Percentiles rank a stretch among this genome's conserved stretches.
These are phyloP conservation scores for Aspergillus ruber DNA, from an alignment of 2,329 filamentous ascomycete species.

Conservation along the genomic window DNA sequence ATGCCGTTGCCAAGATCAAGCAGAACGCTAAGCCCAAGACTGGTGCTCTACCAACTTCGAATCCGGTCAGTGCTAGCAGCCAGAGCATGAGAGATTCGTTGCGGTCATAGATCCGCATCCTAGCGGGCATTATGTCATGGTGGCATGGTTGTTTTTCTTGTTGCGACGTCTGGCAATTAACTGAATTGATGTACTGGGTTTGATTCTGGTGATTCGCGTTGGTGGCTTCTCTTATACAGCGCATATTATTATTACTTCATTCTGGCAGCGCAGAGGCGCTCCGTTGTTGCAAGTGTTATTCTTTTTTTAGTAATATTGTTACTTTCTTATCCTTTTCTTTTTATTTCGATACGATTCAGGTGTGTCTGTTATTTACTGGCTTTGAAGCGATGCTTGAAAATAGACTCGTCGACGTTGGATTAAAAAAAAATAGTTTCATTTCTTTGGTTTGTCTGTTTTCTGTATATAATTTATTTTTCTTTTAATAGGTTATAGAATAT, in stretches of 20 bases:
- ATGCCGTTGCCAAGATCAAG: constrained; percentile 77
- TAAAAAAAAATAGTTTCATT: constrained; percentile 6
- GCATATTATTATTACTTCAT: background rate
- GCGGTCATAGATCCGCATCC: constrained; percentile 52
- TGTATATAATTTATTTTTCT: constrained; percentile 3
- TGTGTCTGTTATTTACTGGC: background rate
- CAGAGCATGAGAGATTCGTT: constrained; percentile 83
- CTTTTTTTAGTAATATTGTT: background rate
- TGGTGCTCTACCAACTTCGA: constrained; percentile 59
- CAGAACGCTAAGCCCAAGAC: constrained; percentile 63
- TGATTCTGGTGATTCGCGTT: too few relatives aligned
- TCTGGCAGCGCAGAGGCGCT: too few relatives aligned
- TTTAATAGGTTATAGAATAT: constrained; percentile 15
- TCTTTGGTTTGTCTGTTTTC: background rate
- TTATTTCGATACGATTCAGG: background rate
- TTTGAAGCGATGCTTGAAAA: background rate
- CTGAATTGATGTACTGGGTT: too few relatives aligned
- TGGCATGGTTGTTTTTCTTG: too few relatives aligned
- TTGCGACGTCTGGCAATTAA: too few relatives aligned
- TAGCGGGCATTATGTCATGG: background rate
- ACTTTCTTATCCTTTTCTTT: background rate
- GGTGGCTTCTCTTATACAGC: too few relatives aligned
- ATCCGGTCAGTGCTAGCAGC: constrained; percentile 80
- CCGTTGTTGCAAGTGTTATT: too few relatives aligned
- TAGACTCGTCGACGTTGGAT: constrained; percentile 1